A percentile compares a stretch with the other conserved stretches of the same genome.
phyloP scores from a whole-genome alignment of 2,329 filamentous ascomycete species.

The Colletotrichum gloeosporioides region DNA sequence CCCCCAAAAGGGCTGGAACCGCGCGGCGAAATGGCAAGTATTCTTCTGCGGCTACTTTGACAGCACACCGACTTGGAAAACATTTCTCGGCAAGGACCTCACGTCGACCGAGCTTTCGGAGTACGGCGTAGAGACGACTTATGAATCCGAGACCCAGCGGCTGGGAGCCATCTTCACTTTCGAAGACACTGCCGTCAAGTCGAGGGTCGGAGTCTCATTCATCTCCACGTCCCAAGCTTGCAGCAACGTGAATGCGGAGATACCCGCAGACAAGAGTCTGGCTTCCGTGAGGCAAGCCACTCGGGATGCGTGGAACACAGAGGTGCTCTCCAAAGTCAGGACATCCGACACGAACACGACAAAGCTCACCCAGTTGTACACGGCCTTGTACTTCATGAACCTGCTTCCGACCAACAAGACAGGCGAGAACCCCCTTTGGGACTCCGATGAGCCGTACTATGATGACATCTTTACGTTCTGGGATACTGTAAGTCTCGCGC shows the following conservation, averaged over 20 bases:
- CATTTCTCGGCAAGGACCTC: constrained; percentile 44
- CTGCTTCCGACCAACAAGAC: constrained; percentile 74
- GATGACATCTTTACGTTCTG: constrained; percentile 76
- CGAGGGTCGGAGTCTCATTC: constrained; percentile 71
- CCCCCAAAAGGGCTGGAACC: constrained; percentile 61
- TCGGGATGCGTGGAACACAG: constrained; percentile 61
- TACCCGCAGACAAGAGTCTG: constrained; percentile 50
- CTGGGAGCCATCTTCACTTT: constrained; percentile 63
- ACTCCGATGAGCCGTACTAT: constrained; percentile 70
- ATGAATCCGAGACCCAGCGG: constrained; percentile 40
- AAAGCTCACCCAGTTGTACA: constrained; percentile 68
- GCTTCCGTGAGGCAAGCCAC: constrained; percentile 50
- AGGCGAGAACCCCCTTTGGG: constrained; percentile 73
- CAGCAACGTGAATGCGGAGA: constrained; percentile 60
- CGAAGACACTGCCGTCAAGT: constrained; percentile 48
- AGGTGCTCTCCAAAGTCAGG: constrained; percentile 68
- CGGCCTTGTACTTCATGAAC: constrained; percentile 73
- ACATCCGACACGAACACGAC: constrained; percentile 60
- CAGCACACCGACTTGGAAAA: constrained; percentile 46
- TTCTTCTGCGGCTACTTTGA: constrained; percentile 70
- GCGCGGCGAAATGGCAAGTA: constrained; percentile 65
- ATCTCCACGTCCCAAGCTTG: constrained; percentile 69
- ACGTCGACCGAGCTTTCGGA: constrained; percentile 33
- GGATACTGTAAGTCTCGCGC: constrained; percentile 43
- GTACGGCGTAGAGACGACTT: constrained; percentile 35